Percentiles rank a stretch among this genome's conserved stretches.
Conservation (phyloP, 75 land plant genomes). For the Cupressus sempervirens region DNA sequence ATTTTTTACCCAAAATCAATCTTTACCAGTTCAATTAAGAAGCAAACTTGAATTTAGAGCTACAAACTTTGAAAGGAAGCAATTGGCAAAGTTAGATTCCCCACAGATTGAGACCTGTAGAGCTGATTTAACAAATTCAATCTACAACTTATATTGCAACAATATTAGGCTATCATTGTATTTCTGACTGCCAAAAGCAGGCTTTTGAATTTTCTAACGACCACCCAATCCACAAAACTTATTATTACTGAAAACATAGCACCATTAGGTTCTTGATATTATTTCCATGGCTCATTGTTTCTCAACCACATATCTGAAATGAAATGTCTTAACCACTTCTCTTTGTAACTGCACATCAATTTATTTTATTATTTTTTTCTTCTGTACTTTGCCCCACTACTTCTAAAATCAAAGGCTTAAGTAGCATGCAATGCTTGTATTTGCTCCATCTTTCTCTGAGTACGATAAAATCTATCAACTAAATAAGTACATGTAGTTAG, state of each 20-base stretch:
- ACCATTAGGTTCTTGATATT: neutral
- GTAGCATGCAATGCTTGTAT: neutral
- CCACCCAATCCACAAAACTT: neutral
- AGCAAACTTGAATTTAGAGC: neutral
- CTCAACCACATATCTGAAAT: neutral
- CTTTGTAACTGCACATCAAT: neutral
- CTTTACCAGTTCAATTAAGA: neutral
- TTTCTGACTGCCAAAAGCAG: neutral
- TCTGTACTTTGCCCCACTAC: neutral
- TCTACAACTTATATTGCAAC: neutral
- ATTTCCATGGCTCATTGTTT: neutral
- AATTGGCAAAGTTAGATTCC: neutral
- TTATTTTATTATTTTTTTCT: neutral
- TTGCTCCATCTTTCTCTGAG: neutral
- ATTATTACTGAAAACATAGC: neutral
- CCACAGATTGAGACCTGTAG: neutral
- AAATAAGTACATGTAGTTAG: neutral
- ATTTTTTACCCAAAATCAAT: neutral
- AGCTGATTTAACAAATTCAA: neutral
- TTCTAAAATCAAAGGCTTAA: neutral
- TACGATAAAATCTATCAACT: neutral
- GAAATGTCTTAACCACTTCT: neutral
- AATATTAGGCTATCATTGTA: neutral
- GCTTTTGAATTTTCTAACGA: neutral
- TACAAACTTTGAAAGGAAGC: neutral